These are phyloP conservation scores for Sugiyamaella qingdaonensis DNA, from an alignment of 805 yeast genomes.

Conservation along the genomic window DNA sequence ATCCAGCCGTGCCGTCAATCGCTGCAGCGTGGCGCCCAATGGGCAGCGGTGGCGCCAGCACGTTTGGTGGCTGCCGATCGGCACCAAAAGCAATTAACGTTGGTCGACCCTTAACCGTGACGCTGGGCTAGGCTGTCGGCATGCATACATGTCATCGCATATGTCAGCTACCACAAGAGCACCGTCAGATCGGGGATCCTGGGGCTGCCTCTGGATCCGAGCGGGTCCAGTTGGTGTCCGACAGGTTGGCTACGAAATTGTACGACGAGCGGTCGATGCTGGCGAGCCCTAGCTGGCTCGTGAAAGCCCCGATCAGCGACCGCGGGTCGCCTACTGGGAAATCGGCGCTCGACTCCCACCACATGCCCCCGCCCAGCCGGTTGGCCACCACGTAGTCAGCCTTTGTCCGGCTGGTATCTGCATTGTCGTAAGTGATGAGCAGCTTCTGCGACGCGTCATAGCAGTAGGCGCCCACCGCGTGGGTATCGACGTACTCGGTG, in stretches of 20 bases:
- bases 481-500: conserved; percentile 48
- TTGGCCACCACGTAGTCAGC: conserved; percentile 50
- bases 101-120: not conserved
- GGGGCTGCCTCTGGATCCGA: too few species aligned
- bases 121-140: too few species aligned
- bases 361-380: conserved; percentile 78
- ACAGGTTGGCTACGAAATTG: not conserved
- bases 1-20: not conserved
- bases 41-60: not conserved
- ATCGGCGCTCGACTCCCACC: conserved; percentile 94
- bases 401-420: conserved; percentile 49
- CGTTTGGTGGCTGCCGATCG: not conserved
- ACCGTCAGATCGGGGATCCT: not conserved
- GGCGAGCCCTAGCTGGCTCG: conserved; percentile 9
- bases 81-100: not conserved
- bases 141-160: too few species aligned
- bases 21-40: not conserved
- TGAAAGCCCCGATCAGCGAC: conserved; percentile 23
- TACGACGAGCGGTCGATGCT: conserved; percentile 7
- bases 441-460: conserved; percentile 37
- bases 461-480: conserved; percentile 52
- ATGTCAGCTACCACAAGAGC: too few species aligned
- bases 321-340: conserved; percentile 20
- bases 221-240: not conserved
- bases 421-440: conserved; percentile 65